Evolutionary conservation across 169 alveolate genomes (phyloP), one percentile per base, ranked within the genome.

Genomic region (Plasmodium relictum): DNA sequence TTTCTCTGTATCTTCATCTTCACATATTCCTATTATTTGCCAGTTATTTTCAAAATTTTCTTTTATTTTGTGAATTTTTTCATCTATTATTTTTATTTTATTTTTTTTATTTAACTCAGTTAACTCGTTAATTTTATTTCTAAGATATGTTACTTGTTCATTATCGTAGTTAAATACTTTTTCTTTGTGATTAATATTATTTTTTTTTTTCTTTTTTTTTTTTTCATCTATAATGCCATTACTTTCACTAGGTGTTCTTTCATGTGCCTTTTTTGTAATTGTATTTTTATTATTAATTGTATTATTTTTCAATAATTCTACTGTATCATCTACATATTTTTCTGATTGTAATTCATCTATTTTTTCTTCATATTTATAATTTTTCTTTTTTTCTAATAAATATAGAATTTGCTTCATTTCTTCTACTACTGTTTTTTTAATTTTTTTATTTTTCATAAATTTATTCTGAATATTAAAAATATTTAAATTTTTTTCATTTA

Each of bases 371-470:
- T 71, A 42, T 18, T 42, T 0, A 31, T 14, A 20, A 8, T 65
- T 76, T 63, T 76, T 65, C 48, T 63, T 63, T 26, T 42, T 37
- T 26, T 76, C 70, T 2, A 63, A 2, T 26, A 58, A 62, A 0
- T 44, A 45, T 45, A 74, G 10, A 39, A 26, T 59, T 58, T 74
- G 63, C 3, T 74, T 72, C 88, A 74, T 59, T 48, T 74, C 59
- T 59, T 56, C 62, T 39, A 59, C 18, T 4, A 39, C 72, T 7
- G 39, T 26, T 63, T n/a, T 58, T 62, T 59, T 41, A 16, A 59
- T 63, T 5, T 74, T 58, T 74, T 42, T 61, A 31, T 74, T 59
- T 61, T 74, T 41, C 6, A 26, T 10, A 16, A 10, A 37, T 50
- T 48, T 31, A 24, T 42, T n/a, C 0, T 18, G 0, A 31, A 2